A percentile compares a stretch with the other conserved stretches of the same genome.
Conservation (phyloP, 805 yeast species). For the Kregervanrija delftensis region DNA sequence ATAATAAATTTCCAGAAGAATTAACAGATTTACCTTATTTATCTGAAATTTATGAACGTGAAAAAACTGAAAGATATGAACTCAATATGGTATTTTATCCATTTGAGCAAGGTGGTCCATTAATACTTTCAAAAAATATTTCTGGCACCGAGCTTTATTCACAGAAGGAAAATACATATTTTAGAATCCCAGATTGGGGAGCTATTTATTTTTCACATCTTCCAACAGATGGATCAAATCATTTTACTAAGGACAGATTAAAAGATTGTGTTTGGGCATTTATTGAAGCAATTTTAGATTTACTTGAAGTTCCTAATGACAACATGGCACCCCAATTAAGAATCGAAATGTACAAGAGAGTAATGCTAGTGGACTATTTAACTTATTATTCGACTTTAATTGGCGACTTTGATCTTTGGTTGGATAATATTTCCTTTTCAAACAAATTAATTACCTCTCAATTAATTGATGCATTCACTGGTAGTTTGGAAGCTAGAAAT, state of each 20-base stretch:
- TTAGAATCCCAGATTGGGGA: constrained; percentile 20
- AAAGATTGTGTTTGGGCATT: constrained; percentile 23
- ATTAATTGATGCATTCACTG: constrained; percentile 5
- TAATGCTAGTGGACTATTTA: constrained; percentile 17
- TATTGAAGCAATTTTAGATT: constrained; percentile 15
- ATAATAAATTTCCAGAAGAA: constrained; percentile 16
- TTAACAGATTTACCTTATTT: constrained; percentile 20
- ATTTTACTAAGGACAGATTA: neutral
- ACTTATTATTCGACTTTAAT: constrained; percentile 14
- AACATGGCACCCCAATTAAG: constrained; percentile 20
- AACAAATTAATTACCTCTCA: constrained; percentile 7
- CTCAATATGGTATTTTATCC: constrained; percentile 21
- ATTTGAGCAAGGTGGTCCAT: constrained; percentile 15
- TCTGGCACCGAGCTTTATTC: constrained; percentile 14
- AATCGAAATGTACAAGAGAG: constrained; percentile 17
- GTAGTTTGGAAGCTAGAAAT: constrained; percentile 14
- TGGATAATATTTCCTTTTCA: constrained; percentile 5
- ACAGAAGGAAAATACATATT: constrained; percentile 13
- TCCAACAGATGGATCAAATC: constrained; percentile 1
- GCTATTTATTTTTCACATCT: constrained; percentile 21
- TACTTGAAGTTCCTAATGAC: constrained; percentile 14
- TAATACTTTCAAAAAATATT: constrained; percentile 10
- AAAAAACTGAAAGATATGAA: neutral
- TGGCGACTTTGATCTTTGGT: constrained; percentile 5
- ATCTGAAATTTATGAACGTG: constrained; percentile 11